Evolutionary conservation across 140 eudicot species (phyloP).

Genomic region (Flaveria floridana): DNA sequence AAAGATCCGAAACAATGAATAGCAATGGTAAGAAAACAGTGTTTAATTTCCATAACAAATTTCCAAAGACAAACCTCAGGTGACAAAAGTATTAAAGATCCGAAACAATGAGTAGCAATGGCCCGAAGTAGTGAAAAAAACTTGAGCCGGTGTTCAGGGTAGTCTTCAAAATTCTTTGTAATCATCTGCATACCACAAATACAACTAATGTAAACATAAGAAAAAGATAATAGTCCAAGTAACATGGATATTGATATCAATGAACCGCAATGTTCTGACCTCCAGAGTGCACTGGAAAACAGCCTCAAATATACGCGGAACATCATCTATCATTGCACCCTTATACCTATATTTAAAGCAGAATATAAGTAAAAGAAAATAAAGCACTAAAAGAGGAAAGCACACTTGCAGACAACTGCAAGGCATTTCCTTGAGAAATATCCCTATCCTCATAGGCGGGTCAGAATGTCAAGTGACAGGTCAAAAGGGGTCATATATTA

Average conservation of each 20-base stretch:
- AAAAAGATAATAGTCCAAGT: conserved; percentile 1
- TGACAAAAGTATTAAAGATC: conserved; percentile 77
- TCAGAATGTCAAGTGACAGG: neutral
- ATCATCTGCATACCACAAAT: conserved; percentile 64
- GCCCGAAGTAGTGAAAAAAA: conserved; percentile 92
- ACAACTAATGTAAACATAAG: conserved; percentile 20
- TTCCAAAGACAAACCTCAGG: conserved; percentile 58
- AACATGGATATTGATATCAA: neutral
- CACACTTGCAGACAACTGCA: neutral
- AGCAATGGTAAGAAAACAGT: conserved; percentile 61
- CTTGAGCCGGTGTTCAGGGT: conserved; percentile 98
- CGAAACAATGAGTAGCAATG: conserved; percentile 89
- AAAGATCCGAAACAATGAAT: conserved; percentile 87
- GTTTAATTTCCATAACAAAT: neutral
- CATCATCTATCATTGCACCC: conserved; percentile 89
- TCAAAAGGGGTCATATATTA: neutral
- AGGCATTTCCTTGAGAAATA: neutral
- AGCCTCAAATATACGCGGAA: conserved; percentile 96
- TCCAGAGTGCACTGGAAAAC: conserved; percentile 92
- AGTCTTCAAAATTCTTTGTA: conserved; percentile 96
- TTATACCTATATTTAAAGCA: conserved; percentile 55
- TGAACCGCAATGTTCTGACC: conserved; percentile 44
- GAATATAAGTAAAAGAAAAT: neutral
- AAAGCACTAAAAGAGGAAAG: neutral
- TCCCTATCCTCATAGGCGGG: neutral